phyloP scores from a whole-genome alignment of 345 rosid species.

The Rubroshorea leprosula region DNA sequence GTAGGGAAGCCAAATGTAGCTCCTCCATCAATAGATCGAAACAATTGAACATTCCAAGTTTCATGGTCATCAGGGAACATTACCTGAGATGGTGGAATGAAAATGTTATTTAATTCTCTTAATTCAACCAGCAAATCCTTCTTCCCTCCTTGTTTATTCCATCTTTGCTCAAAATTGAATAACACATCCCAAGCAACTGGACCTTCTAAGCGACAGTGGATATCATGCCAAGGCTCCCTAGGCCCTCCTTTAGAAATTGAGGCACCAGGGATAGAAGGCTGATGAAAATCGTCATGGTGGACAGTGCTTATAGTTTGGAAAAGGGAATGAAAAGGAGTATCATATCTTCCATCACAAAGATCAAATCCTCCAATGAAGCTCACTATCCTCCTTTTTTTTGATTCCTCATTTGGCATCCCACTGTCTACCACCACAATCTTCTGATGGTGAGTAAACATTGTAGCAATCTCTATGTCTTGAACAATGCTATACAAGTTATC shows the following conservation, averaged over 20 bases:
- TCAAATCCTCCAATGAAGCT: constrained; percentile 61
- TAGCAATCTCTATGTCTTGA: constrained; percentile 35
- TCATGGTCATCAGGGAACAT: constrained; percentile 8
- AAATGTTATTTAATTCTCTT: not conserved
- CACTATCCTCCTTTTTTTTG: constrained; percentile 30
- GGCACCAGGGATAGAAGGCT: not conserved
- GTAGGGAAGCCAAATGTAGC: constrained; percentile 9
- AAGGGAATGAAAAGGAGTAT: constrained; percentile 25
- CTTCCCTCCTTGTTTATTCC: constrained; percentile 9
- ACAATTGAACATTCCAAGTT: constrained; percentile 36
- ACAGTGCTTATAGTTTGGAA: not conserved
- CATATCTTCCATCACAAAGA: constrained; percentile 54
- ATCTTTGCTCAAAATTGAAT: constrained; percentile 5
- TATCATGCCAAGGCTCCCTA: constrained; percentile 7
- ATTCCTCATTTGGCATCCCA: constrained; percentile 17
- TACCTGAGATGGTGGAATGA: constrained; percentile 6
- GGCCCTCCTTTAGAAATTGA: not conserved
- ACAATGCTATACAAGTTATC: constrained; percentile 32
- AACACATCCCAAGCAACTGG: constrained; percentile 7
- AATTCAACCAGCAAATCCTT: not conserved
- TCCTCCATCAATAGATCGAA: constrained; percentile 8
- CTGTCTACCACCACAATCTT: constrained; percentile 43
- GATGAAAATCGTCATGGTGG: constrained; percentile 9
- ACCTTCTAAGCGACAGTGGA: not conserved
- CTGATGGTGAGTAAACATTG: constrained; percentile 57